These are phyloP conservation scores for Malus hybrid DNA, from an alignment of 331 rosid species.

Conservation along the genomic window DNA sequence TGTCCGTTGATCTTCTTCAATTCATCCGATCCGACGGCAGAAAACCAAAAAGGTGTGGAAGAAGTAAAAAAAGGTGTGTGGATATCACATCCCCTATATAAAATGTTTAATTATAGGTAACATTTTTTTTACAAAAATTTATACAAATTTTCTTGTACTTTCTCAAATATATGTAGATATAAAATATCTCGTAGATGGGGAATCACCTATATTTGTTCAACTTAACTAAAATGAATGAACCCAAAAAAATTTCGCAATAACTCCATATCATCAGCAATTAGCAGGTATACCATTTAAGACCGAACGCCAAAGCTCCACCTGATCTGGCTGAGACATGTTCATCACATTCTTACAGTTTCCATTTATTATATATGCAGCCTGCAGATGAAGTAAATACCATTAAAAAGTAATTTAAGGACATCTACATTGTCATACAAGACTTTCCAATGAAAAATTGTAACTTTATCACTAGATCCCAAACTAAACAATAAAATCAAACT, in stretches of 20 bases:
- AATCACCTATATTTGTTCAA: background rate
- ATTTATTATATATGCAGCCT: constrained; percentile 85
- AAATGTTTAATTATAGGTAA: background rate
- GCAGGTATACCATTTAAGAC: constrained; percentile 60
- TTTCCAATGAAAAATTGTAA: background rate
- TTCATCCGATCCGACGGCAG: too few relatives aligned
- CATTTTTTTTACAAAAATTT: background rate
- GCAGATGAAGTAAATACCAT: constrained; percentile 15
- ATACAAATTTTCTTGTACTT: background rate
- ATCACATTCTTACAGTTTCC: constrained; percentile 93
- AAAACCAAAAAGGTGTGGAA: too few relatives aligned
- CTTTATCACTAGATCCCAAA: background rate
- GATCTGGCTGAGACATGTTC: constrained; percentile 98
- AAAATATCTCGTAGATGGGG: background rate
- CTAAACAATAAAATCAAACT: background rate
- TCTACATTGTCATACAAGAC: background rate
- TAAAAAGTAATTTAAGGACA: background rate
- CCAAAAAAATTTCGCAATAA: background rate
- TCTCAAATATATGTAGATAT: background rate
- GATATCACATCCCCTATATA: too few relatives aligned
- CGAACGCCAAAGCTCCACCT: constrained; percentile 88
- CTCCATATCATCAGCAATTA: constrained; percentile 13
- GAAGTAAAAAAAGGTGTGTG: too few relatives aligned
- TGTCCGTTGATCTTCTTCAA: too few relatives aligned
- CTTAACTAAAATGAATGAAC: background rate